Percentiles rank a stretch among this genome's conserved stretches.
Evolutionary conservation across 495 filamentous ascomycete species (phyloP).

Genomic region (Geoglossum glabrum): DNA sequence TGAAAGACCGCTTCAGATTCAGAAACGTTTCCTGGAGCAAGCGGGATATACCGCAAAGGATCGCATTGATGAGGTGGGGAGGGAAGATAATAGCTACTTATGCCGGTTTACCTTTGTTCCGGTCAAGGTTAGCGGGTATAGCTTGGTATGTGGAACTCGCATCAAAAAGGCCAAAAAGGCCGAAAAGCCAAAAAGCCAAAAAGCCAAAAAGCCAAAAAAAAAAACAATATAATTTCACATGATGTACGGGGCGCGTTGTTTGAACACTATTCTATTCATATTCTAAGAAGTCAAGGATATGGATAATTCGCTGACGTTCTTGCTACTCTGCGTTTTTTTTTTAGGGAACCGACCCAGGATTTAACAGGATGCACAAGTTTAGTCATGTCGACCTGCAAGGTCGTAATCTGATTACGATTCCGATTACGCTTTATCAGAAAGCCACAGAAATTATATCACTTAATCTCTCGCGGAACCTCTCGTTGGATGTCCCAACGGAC

Average conservation of each 20-base stretch:
- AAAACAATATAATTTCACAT: too few species aligned
- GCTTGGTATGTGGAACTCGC: conserved; percentile 1
- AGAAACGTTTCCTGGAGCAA: conserved; percentile 81
- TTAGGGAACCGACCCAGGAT: conserved; percentile 55
- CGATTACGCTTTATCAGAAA: conserved; percentile 80
- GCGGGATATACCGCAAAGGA: conserved; percentile 80
- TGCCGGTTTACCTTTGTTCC: conserved; percentile 90
- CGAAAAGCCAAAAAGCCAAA: too few species aligned
- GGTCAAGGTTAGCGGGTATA: conserved; percentile 62
- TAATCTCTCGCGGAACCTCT: conserved; percentile 80
- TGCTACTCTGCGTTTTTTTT: too few species aligned
- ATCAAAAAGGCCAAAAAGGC: too few species aligned
- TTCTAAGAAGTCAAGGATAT: background rate
- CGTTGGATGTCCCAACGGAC: conserved; percentile 82
- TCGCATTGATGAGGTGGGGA: conserved; percentile 80
- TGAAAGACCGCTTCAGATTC: conserved; percentile 77
- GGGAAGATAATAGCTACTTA: conserved; percentile 93
- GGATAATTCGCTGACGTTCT: background rate
- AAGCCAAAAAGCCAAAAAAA: too few species aligned
- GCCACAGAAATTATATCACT: conserved; percentile 83
- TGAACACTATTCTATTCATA: too few species aligned
- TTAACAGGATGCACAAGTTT: conserved; percentile 66
- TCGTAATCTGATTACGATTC: conserved; percentile 86
- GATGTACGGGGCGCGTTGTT: too few species aligned
- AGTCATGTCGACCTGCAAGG: conserved; percentile 83